Evolutionary conservation across 371 early-diverging fungal species (phyloP).

Genomic region (Zychaea mexicana): DNA sequence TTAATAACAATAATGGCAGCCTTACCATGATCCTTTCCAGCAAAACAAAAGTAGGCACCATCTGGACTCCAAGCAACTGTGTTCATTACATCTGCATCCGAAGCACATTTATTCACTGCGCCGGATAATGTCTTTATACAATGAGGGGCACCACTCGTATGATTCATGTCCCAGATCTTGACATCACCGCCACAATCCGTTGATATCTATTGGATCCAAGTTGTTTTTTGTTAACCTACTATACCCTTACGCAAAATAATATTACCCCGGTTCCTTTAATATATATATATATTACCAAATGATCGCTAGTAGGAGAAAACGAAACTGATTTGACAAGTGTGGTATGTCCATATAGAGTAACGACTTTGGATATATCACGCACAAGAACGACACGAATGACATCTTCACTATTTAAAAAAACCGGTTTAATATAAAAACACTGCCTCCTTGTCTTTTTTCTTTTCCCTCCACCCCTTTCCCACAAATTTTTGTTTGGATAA

Average conservation of each 20-base stretch:
- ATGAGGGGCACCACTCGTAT: slow-evolving; percentile 35
- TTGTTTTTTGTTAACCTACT: too few species aligned
- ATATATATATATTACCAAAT: slow-evolving; percentile 26
- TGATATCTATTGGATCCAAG: slow-evolving; percentile 33
- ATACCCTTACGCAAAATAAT: too few species aligned
- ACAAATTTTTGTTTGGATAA: too few species aligned
- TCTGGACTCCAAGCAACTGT: slow-evolving; percentile 64
- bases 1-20: too few species aligned
- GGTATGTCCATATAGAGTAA: slow-evolving; percentile 44
- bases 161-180: slow-evolving; percentile 60
- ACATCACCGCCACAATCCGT: slow-evolving; percentile 62
- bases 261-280: not conserved
- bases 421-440: not conserved
- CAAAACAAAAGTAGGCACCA: slow-evolving; percentile 54
- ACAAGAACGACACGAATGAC: slow-evolving; percentile 35
- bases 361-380: slow-evolving; percentile 35
- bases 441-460: not conserved
- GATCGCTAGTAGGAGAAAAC: slow-evolving; percentile 44
- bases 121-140: slow-evolving; percentile 31
- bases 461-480: too few species aligned
- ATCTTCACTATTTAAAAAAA: slow-evolving; percentile 28
- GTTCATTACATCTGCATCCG: slow-evolving; percentile 16
- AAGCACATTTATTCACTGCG: slow-evolving; percentile 4
- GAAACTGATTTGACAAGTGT: slow-evolving; percentile 39
- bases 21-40: slow-evolving; percentile 49